Base-by-base conservation (phyloP, 2,329 filamentous ascomycete species). In the Exophiala sp. region DNA sequence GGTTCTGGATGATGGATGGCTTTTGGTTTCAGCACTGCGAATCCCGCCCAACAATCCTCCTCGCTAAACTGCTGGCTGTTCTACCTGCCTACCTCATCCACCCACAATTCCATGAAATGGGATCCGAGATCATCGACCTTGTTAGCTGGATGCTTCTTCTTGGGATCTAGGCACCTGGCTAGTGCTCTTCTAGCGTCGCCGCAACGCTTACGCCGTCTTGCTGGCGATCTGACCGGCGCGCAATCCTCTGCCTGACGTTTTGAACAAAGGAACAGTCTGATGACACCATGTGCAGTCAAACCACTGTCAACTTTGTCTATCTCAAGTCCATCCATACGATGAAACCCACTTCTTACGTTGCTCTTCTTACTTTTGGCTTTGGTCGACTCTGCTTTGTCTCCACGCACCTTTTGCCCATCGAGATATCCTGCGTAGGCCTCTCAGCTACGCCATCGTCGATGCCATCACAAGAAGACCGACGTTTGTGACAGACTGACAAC, bases 281-380 rank as follows among this genome's bases (percentile, higher is more conserved):
- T 37, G 34, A 37, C 34, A 37, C 34, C 34, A n/a, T n/a, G n/a
- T n/a, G n/a, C n/a, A 18, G 18, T 37, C 34, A 37, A 37, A 37
- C 34, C 34, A 37, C 34, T 37, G 34, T 37, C 34, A 37, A 37
- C 14, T n/a, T 18, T 37, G 34, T 37, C 34, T 37, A 37, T 37
- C 34, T 37, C 34, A 37, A 11, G 14, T 19, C 34, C 18, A 37
- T 34, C 10, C 30, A 8, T 7, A 32, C 29, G 8, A 19, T 37
- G 14, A 19, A n/a, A 37, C 14, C 34, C 34, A 18, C 34, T 16
- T 37, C 34, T 37, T 19, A 37, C 34, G 34, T 19, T 7, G n/a
- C 34, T 37, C 34, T 4, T 18, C 14, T 34, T n/a, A 16, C 10
- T 34, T 13, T 16, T 34, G 30, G 30, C 30, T 16, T n/a, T 34